Evolutionary conservation across 371 early-diverging fungal genomes (phyloP).

Genomic region (Umbelopsis sp.): DNA sequence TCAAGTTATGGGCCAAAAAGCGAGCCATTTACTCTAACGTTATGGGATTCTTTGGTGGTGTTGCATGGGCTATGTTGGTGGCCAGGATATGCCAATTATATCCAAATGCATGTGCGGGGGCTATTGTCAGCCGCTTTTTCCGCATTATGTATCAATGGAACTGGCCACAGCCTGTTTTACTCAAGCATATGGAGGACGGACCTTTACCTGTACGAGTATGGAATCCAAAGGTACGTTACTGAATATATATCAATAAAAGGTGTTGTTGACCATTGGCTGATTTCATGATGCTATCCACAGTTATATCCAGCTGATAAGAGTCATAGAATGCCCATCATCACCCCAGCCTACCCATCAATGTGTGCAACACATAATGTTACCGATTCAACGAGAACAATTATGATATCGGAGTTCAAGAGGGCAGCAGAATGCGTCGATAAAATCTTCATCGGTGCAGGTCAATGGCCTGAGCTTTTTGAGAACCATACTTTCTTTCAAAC

Average conservation of each 20-base stretch:
- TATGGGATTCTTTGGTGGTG: slow-evolving; percentile 99
- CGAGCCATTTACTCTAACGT: slow-evolving; percentile 96
- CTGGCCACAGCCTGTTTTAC: slow-evolving; percentile 98
- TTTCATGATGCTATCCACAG: slow-evolving; percentile 27
- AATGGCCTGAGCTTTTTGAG: slow-evolving; percentile 81
- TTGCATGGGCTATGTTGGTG: slow-evolving; percentile 99
- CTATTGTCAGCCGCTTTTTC: slow-evolving; percentile 93
- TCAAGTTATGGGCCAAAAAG: slow-evolving; percentile 99
- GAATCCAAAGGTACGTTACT: slow-evolving; percentile 85
- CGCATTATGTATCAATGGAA: slow-evolving; percentile 89
- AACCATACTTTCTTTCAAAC: slow-evolving; percentile 89
- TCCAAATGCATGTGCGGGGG: slow-evolving; percentile 92
- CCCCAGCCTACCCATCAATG: slow-evolving; percentile 99
- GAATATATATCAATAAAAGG: neutral
- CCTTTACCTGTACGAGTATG: slow-evolving; percentile 94
- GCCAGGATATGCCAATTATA: slow-evolving; percentile 98
- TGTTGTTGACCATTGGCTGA: neutral
- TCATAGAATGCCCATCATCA: slow-evolving; percentile 99
- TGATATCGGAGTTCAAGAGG: slow-evolving; percentile 86
- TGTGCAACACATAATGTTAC: slow-evolving; percentile 99
- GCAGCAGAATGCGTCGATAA: slow-evolving; percentile 70
- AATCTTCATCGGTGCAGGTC: slow-evolving; percentile 68
- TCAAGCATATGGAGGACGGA: slow-evolving; percentile 93
- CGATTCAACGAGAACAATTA: slow-evolving; percentile 85
- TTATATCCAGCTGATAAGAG: slow-evolving; percentile 86